Evolutionary conservation across 306 rosid genomes (phyloP), one percentile per base, ranked within the genome.

Genomic region (Lathyrus aphaca): DNA sequence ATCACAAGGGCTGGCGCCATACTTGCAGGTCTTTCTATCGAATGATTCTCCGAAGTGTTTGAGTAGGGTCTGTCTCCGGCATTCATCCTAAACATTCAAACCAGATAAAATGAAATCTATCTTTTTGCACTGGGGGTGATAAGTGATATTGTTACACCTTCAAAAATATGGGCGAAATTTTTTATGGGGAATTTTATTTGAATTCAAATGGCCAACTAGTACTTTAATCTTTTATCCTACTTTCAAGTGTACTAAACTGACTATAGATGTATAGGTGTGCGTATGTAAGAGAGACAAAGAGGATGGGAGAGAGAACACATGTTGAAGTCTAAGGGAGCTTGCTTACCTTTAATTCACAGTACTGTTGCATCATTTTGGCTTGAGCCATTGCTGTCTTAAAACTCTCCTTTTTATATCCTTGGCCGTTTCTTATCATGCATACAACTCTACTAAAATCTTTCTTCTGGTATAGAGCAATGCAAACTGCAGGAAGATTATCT

Each of bases 371-470:
- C 81, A 74, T 87, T 79, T 86, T 78, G 48, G 96, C 98, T 80
- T 91, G 98, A 77, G 74, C 83, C 96, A 94, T 88, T 66, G 94
- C 88, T 38, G 69, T 70, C 85, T 87, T 94, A 67, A 94, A 89
- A 55, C 75, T 82, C 12, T 84, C 92, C 19, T 65, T 89, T 62
- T 80, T 90, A 74, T 56, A 80, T 74, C 85, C 84, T 73, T 88
- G 89, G 54, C 97, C 98, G 21, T 81, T 93, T 67, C 97, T 86
- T 73, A 94, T 77, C 98, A 90, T 84, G 77, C 97, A 94, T 59
- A 88, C 98, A 16, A 94, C 89, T 50, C 96, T 80, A 68, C 97
- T 94, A 50, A 94, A 94, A 87, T 94, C 97, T 86, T 94, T 94
- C 86, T 88, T 94, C 77, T 90, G 98, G 84, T 94, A 94, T 17